phyloP scores from a whole-genome alignment of 208 protist species.

The Crithidia expoeki region DNA sequence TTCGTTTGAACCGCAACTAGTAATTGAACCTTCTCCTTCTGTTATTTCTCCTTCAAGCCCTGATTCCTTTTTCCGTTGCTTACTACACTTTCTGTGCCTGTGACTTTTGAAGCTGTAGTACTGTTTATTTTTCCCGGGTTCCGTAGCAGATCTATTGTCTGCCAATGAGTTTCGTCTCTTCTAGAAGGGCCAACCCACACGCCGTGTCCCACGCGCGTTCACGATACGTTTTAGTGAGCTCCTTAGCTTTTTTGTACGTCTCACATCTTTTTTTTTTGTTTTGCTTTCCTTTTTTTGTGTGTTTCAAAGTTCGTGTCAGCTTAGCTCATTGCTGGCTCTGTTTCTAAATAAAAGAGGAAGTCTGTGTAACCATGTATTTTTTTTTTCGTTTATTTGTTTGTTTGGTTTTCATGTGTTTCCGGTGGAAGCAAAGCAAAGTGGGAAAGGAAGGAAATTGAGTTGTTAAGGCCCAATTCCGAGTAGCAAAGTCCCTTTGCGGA shows the following conservation, averaged over 20 bases:
- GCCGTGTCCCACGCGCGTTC: background rate
- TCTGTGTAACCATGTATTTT: background rate
- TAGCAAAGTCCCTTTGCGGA: too few species aligned
- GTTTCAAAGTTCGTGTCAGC: background rate
- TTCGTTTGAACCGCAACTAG: conserved; percentile 3
- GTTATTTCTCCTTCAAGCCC: background rate
- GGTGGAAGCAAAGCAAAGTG: conserved; percentile 1
- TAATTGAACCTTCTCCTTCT: background rate
- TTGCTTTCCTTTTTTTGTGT: conserved; percentile 1
- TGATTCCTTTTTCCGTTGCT: conserved; percentile 6
- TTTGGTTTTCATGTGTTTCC: background rate
- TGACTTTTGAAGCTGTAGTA: background rate
- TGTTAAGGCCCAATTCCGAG: too few species aligned
- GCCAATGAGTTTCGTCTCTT: background rate
- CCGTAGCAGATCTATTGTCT: background rate
- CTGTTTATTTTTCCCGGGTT: conserved; percentile 1
- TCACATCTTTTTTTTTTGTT: conserved; percentile 1
- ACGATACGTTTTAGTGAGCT: background rate
- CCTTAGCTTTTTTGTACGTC: background rate
- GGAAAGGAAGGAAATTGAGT: background rate
- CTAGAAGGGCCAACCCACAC: background rate
- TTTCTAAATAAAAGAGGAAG: background rate
- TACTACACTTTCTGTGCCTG: background rate
- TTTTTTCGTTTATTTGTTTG: background rate
- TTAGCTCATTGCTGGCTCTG: background rate